Evolutionary conservation across 2,329 filamentous ascomycete species (phyloP).

Genomic region (Torrubiella hemipterigena): DNA sequence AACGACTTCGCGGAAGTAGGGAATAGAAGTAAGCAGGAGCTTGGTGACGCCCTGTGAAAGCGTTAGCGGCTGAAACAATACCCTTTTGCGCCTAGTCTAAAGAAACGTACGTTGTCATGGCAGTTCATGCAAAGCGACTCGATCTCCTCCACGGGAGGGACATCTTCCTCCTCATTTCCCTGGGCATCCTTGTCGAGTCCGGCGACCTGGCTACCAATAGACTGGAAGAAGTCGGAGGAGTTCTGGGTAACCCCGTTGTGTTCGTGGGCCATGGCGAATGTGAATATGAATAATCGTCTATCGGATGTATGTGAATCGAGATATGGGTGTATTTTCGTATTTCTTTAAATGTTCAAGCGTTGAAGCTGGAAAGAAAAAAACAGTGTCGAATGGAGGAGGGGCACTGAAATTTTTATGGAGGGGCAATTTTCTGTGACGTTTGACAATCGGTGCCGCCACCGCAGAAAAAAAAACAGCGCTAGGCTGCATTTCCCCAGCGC

Average conservation of each 20-base stretch:
- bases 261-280: too few relatives aligned
- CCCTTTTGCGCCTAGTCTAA: too few relatives aligned
- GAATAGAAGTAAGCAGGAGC: conserved; percentile 81
- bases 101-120: conserved; percentile 54
- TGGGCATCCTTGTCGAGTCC: conserved; percentile 30
- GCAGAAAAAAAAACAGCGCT: too few relatives aligned
- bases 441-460: too few relatives aligned
- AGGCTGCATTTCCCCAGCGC: too few relatives aligned
- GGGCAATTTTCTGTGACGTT: conserved; percentile 12
- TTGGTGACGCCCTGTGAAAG: conserved; percentile 60
- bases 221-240: conserved; percentile 45
- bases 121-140: conserved; percentile 84
- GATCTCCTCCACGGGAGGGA: conserved; percentile 51
- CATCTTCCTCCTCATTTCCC: conserved; percentile 29
- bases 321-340: too few relatives aligned
- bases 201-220: conserved; percentile 50
- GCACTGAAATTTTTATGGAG: conserved; percentile 12
- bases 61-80: too few relatives aligned
- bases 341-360: too few relatives aligned
- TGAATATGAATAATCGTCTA: too few relatives aligned
- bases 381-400: conserved; percentile 9
- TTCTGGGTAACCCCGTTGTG: too few relatives aligned
- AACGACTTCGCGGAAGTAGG: conserved; percentile 95
- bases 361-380: too few relatives aligned
- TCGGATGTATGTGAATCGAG: too few relatives aligned